A percentile compares a stretch with the other conserved stretches of the same genome.
Evolutionary conservation across 768 basidiomycete species (phyloP).

Genomic region (Psilocybe cyanescens): DNA sequence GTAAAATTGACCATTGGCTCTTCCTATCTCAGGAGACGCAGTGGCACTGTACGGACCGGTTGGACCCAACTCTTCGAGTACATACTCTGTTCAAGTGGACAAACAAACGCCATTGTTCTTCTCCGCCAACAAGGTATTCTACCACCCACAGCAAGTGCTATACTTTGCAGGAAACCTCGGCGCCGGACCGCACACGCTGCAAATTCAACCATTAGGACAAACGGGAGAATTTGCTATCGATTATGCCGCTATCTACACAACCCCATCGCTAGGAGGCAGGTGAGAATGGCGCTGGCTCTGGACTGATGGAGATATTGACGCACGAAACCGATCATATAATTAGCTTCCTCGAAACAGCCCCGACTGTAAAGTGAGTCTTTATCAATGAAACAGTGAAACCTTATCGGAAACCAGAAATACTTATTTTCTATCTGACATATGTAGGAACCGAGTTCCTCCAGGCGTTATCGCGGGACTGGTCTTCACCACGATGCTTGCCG

Average conservation of each 20-base stretch:
- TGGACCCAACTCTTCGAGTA: constrained; percentile 28
- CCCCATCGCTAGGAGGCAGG: constrained; percentile 21
- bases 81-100: constrained; percentile 36
- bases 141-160: constrained; percentile 30
- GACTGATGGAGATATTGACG: not conserved
- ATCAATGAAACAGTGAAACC: not conserved
- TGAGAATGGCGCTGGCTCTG: not conserved
- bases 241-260: constrained; percentile 24
- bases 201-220: constrained; percentile 5
- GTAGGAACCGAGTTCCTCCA: constrained; percentile 7
- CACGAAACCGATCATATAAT: not conserved
- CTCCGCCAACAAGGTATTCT: constrained; percentile 22
- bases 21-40: constrained; percentile 26
- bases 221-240: constrained; percentile 25
- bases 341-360: constrained; percentile 4
- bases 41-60: constrained; percentile 44
- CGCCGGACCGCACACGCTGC: constrained; percentile 28
- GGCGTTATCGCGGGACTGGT: constrained; percentile 13
- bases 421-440: not conserved
- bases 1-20: not conserved
- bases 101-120: constrained; percentile 18
- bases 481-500: constrained; percentile 9
- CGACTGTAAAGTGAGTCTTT: not conserved
- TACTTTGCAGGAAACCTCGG: constrained; percentile 32
- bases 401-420: not conserved